Percentiles rank a stretch among this genome's conserved stretches.
These are phyloP conservation scores for Setaria viridis DNA, from an alignment of 202 grass and related monocot genomes.

Conservation along the genomic window DNA sequence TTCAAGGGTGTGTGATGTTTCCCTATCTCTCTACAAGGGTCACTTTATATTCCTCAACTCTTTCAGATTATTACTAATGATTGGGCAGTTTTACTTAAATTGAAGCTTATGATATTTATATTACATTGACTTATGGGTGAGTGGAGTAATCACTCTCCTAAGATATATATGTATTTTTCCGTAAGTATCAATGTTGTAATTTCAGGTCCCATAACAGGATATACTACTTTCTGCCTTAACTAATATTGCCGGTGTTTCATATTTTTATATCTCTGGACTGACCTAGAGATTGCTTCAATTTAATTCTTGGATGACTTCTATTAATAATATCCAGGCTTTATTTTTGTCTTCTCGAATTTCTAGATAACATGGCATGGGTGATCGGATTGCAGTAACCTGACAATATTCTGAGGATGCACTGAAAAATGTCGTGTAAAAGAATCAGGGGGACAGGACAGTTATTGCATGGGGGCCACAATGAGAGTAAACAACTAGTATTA, in stretches of 20 bases:
- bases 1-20: too few relatives aligned
- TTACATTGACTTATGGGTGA: not conserved
- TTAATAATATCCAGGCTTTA: not conserved
- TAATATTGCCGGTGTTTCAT: not conserved
- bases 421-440: not conserved
- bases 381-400: not conserved
- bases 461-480: not conserved
- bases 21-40: not conserved
- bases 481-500: not conserved
- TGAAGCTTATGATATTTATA: not conserved
- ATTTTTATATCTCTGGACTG: slow-evolving; percentile 1
- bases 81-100: not conserved
- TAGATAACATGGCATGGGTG: not conserved
- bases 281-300: slow-evolving; percentile 34
- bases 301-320: slow-evolving; percentile 7
- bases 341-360: slow-evolving; percentile 1
- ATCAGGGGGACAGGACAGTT: not conserved
- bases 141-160: not conserved
- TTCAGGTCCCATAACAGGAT: not conserved
- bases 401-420: not conserved
- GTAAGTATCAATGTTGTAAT: not conserved
- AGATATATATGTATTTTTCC: not conserved
- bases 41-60: not conserved
- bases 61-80: not conserved
- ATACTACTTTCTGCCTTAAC: not conserved